Percentiles rank a stretch among this genome's conserved stretches.
Evolutionary conservation across 2,329 filamentous ascomycete genomes (phyloP).

Genomic region (Paracoccidioides brasiliensis): DNA sequence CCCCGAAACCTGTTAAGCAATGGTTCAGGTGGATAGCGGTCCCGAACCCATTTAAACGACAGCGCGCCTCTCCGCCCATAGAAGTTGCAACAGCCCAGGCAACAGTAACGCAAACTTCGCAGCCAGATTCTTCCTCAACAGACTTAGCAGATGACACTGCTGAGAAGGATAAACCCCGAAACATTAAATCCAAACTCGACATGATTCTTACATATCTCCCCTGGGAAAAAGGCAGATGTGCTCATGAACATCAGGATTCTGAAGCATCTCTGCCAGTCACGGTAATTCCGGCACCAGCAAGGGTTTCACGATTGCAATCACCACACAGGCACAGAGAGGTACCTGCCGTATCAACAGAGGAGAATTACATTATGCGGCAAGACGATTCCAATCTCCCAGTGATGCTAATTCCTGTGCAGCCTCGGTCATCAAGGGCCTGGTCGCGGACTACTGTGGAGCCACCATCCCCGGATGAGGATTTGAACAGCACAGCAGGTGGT

Average conservation of each 20-base stretch:
- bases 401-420: slow-evolving; percentile 47
- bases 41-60: slow-evolving; percentile 45
- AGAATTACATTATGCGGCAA: neutral
- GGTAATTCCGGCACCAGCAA: slow-evolving; percentile 46
- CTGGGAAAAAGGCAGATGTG: slow-evolving; percentile 29
- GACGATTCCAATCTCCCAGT: slow-evolving; percentile 35
- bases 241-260: slow-evolving; percentile 24
- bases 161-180: slow-evolving; percentile 33
- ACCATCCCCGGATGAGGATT: neutral
- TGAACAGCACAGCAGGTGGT: neutral
- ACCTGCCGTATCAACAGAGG: neutral
- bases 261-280: slow-evolving; percentile 42
- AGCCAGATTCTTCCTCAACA: neutral
- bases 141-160: slow-evolving; percentile 9
- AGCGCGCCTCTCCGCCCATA: slow-evolving; percentile 44
- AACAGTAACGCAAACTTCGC: slow-evolving; percentile 21
- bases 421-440: slow-evolving; percentile 39
- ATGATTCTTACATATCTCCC: slow-evolving; percentile 37
- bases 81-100: slow-evolving; percentile 47
- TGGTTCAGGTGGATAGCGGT: slow-evolving; percentile 37
- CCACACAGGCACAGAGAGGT: slow-evolving; percentile 24
- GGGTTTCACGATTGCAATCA: slow-evolving; percentile 42
- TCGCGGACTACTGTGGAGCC: slow-evolving; percentile 11
- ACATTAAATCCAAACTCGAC: slow-evolving; percentile 34
- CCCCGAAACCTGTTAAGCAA: slow-evolving; percentile 19